These are phyloP conservation scores for Suillus plorans DNA, from an alignment of 768 basidiomycete species.

Conservation along the genomic window DNA sequence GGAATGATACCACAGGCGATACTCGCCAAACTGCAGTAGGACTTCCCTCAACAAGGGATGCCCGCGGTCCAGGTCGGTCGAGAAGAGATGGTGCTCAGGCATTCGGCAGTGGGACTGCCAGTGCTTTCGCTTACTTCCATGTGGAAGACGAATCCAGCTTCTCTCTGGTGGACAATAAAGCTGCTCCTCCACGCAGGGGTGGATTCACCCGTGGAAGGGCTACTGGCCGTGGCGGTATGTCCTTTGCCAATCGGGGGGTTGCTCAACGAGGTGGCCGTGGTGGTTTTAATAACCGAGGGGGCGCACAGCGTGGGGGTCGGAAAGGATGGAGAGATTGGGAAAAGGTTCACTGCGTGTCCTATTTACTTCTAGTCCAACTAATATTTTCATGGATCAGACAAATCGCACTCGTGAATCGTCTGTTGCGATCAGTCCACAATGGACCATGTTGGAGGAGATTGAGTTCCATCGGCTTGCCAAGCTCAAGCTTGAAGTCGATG, in stretches of 20 bases:
- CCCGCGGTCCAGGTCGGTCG: constrained; percentile 56
- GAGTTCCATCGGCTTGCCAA: constrained; percentile 93
- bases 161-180: constrained; percentile 91
- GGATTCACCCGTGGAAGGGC: constrained; percentile 54
- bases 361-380: constrained; percentile 3
- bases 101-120: constrained; percentile 87
- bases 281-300: constrained; percentile 45
- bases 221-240: constrained; percentile 32
- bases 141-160: constrained; percentile 98
- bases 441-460: constrained; percentile 96
- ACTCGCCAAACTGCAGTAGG: constrained; percentile 57
- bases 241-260: constrained; percentile 41
- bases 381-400: constrained; percentile 44
- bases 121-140: constrained; percentile 95
- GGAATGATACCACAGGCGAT: constrained; percentile 80
- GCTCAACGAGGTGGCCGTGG: constrained; percentile 45
- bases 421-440: constrained; percentile 87
- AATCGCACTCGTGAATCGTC: constrained; percentile 89
- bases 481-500: constrained; percentile 90
- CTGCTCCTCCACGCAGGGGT: constrained; percentile 69
- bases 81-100: constrained; percentile 79
- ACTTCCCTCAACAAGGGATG: constrained; percentile 42
- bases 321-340: constrained; percentile 94
- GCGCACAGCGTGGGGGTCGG: constrained; percentile 41
- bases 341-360: constrained; percentile 50